Evolutionary conservation across 768 basidiomycete genomes (phyloP), one percentile per base, ranked within the genome.

Genomic region (Phanerochaete sordida): DNA sequence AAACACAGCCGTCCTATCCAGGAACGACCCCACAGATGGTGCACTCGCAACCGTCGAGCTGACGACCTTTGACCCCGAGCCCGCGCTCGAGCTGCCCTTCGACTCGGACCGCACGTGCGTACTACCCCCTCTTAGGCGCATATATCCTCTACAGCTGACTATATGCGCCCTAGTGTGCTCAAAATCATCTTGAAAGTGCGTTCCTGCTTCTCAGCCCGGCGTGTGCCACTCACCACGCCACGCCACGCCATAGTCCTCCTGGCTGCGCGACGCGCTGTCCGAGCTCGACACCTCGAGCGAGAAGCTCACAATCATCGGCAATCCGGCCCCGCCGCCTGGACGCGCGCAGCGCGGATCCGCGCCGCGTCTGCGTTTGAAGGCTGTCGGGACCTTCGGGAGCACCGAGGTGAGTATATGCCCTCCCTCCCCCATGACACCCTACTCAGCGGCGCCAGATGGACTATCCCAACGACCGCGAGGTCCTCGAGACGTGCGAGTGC

Each of bases 401-500:
- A 91, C 91, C 1, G 91, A 96, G 79, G 93, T 91, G 47, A 37
- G 48, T 28, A 19, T 48, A 44, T 43, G 39, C 30, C 24, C 28
- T 50, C 23, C 19, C 48, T 27, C 21, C 28, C 16, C 11, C n/a
- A 49, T 12, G 15, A 26, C 23, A 50, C 27, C 33, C 11, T 8
- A 26, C 3, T 13, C 24, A 27, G n/a, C n/a, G n/a, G n/a, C 28
- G 16, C 30, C 66, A 95, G 93, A 92, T 98, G 87, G 95, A 99
- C 74, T 98, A 95, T 63, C 94, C 94, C 2, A 94, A 92, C 66
- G 94, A 96, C 68, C 81, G 83, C 50, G 94, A 97, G 52, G 91
- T 98, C 0, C 80, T 98, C 30, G 94, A 97, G 72, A 84, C 86
- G 0, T 94, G 97, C 66, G 91, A 96, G 61, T 98, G 95, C 70